Conservation (phyloP, 2,329 filamentous ascomycete species). For the Beauveria pseudobassiana region DNA sequence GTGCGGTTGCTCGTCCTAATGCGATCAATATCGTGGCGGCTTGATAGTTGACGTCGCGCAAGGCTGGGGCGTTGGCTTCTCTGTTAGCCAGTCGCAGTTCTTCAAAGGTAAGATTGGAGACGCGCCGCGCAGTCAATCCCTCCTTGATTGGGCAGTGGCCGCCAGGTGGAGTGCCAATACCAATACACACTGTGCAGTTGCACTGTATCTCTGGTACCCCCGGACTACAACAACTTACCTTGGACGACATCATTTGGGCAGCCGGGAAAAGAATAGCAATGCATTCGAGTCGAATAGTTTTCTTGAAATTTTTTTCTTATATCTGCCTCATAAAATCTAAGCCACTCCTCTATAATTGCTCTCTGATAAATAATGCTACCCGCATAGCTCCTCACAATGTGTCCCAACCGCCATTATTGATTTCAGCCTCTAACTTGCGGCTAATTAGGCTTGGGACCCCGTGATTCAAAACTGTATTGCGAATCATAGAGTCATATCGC, state of each 20-base stretch:
- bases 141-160: slow-evolving; percentile 19
- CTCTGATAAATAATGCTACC: neutral
- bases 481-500: slow-evolving; percentile 80
- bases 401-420: slow-evolving; percentile 97
- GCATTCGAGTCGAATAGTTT: neutral
- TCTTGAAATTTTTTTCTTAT: neutral
- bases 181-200: slow-evolving; percentile 14
- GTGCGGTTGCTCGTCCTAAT: neutral
- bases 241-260: no score
- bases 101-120: slow-evolving; percentile 13
- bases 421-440: slow-evolving; percentile 84
- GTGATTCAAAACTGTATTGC: slow-evolving; percentile 80
- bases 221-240: neutral
- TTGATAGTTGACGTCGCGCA: slow-evolving; percentile 2
- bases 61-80: neutral
- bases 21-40: neutral
- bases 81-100: neutral
- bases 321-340: neutral
- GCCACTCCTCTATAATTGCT: neutral
- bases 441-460: slow-evolving; percentile 84
- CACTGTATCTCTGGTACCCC: slow-evolving; percentile 5
- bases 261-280: neutral
- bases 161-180: neutral
- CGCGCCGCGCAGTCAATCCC: slow-evolving; percentile 18
- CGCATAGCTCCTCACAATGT: slow-evolving; percentile 36